Percentiles rank a stretch among this genome's conserved stretches.
Evolutionary conservation across 371 early-diverging fungal species (phyloP).

Genomic region (Syncephalastrum racemosum): DNA sequence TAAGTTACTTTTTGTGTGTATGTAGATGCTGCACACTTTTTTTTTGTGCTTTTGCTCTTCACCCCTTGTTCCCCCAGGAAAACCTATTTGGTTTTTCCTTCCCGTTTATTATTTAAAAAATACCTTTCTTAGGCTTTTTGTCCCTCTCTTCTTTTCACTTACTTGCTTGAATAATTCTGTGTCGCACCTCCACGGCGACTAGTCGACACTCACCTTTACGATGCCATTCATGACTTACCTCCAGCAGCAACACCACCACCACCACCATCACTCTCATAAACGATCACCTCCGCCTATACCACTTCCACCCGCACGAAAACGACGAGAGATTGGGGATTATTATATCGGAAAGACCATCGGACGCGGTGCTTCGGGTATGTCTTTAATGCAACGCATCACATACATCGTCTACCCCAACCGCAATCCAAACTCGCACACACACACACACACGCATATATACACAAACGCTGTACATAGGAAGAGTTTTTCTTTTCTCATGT

Average conservation of each 20-base stretch:
- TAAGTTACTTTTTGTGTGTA: too few relatives aligned
- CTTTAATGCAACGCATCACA: too few relatives aligned
- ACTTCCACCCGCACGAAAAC: slow-evolving; percentile 8
- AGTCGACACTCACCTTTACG: background rate
- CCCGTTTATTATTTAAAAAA: too few relatives aligned
- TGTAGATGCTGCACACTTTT: too few relatives aligned
- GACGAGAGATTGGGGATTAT: slow-evolving; percentile 64
- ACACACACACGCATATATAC: background rate
- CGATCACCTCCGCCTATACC: slow-evolving; percentile 3
- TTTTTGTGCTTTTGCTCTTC: too few relatives aligned
- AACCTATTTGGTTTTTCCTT: too few relatives aligned
- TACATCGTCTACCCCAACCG: too few relatives aligned
- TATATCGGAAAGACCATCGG: slow-evolving; percentile 77
- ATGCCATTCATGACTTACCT: slow-evolving; percentile 19
- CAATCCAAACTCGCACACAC: slow-evolving; percentile 1
- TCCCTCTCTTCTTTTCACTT: slow-evolving; percentile 3
- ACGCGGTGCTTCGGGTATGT: slow-evolving; percentile 75
- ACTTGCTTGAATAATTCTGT: background rate
- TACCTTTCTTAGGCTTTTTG: background rate
- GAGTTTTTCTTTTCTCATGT: too few relatives aligned
- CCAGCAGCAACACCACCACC: slow-evolving; percentile 6
- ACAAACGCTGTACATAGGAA: too few relatives aligned
- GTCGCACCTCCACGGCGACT: too few relatives aligned
- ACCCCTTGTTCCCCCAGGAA: too few relatives aligned
- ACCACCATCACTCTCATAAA: slow-evolving; percentile 2